A percentile compares a stretch with the other conserved stretches of the same genome.
These are phyloP conservation scores for Xerophyta viscosa DNA, from an alignment of 106 monocot species.

Conservation along the genomic window DNA sequence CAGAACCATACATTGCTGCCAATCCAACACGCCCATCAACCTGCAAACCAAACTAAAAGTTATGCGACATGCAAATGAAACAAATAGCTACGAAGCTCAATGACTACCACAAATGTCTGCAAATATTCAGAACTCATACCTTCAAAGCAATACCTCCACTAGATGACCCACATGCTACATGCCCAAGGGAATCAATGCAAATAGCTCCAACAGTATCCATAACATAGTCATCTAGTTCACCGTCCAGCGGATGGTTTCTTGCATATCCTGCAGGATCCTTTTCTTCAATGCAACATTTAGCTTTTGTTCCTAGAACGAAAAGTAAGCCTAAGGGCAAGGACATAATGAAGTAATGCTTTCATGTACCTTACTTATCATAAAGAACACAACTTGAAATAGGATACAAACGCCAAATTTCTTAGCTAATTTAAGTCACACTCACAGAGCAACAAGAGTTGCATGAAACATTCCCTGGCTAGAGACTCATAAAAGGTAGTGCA, in stretches of 20 bases:
- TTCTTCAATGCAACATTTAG: conserved; percentile 12
- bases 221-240: conserved; percentile 38
- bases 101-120: too few relatives aligned
- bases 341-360: too few relatives aligned
- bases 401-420: too few relatives aligned
- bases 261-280: conserved; percentile 7
- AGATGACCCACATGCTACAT: conserved; percentile 84
- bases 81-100: too few relatives aligned
- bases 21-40: conserved; percentile 95
- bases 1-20: conserved; percentile 92
- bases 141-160: conserved; percentile 97
- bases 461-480: too few relatives aligned
- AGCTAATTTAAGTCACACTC: too few relatives aligned
- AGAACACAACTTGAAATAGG: too few relatives aligned
- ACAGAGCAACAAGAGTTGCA: too few relatives aligned
- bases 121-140: conserved; percentile 34
- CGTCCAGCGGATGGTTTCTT: conserved; percentile 1
- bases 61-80: too few relatives aligned
- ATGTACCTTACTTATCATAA: too few relatives aligned
- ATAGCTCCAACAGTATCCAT: conserved; percentile 96
- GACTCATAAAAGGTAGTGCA: too few relatives aligned
- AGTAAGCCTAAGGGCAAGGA: too few relatives aligned
- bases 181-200: conserved; percentile 69
- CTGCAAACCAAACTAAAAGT: conserved; percentile 13
- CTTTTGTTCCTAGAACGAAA: conserved; percentile 10